phyloP scores from a whole-genome alignment of 345 rosid species.

The Cardamine occulta region DNA sequence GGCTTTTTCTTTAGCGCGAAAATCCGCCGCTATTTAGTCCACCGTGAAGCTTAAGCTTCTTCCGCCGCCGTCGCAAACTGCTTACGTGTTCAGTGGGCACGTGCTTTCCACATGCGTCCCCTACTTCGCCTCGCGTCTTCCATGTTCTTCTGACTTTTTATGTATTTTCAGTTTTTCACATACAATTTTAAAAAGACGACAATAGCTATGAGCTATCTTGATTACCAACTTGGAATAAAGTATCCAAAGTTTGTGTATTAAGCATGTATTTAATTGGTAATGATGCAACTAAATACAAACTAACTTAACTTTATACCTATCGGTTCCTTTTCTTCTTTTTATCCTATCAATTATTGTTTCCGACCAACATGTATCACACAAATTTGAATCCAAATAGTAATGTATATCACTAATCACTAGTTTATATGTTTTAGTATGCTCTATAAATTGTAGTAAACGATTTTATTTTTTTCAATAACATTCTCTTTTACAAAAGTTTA shows the following conservation, averaged over 20 bases:
- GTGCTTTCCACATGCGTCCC: conserved; percentile 37
- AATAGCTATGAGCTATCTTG: no score
- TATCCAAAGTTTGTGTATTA: conserved; percentile 2
- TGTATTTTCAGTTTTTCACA: no score
- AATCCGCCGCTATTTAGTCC: conserved; percentile 12
- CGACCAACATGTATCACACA: no score
- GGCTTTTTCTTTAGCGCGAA: not conserved
- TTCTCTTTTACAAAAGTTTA: not conserved
- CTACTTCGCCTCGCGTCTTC: conserved; percentile 20
- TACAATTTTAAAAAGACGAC: no score
- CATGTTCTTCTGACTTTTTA: conserved; percentile 13
- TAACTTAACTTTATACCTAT: not conserved
- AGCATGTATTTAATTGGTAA: conserved; percentile 7
- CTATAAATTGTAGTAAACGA: not conserved
- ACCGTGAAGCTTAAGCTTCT: conserved; percentile 27
- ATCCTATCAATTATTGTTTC: no score
- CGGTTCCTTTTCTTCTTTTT: not conserved
- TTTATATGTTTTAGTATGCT: no score
- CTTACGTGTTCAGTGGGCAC: conserved; percentile 22
- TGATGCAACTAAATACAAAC: not conserved
- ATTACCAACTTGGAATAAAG: not conserved
- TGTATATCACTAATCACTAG: no score
- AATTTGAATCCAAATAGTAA: no score
- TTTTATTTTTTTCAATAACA: not conserved
- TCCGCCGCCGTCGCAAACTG: conserved; percentile 30